These are phyloP conservation scores for Teratosphaeria destructans DNA, from an alignment of 2,329 filamentous ascomycete genomes.

Conservation along the genomic window DNA sequence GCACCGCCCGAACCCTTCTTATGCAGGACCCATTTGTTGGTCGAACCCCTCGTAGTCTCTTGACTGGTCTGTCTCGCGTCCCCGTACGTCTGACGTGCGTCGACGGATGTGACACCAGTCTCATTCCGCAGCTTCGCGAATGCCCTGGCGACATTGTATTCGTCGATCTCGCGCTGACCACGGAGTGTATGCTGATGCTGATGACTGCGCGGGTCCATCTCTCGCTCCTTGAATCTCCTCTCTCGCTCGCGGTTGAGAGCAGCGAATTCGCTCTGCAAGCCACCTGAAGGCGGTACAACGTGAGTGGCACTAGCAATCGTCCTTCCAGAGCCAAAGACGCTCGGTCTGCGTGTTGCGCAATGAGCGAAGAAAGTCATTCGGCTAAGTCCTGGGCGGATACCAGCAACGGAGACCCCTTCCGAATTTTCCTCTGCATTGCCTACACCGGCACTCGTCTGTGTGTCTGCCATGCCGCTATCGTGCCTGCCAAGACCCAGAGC, in stretches of 20 bases:
- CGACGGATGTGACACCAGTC: neutral
- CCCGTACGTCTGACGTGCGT: neutral
- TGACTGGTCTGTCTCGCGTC: neutral
- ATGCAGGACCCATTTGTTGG: neutral
- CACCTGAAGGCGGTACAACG: neutral
- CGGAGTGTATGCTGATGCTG: neutral
- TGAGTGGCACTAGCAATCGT: neutral
- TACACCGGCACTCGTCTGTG: neutral
- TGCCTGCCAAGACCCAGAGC: neutral
- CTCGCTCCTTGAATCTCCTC: neutral
- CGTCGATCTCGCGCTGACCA: neutral
- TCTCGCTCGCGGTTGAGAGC: neutral
- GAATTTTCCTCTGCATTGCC: neutral
- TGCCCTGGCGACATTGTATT: neutral
- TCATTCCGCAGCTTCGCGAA: neutral
- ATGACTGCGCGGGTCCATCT: neutral
- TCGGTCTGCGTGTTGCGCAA: neutral
- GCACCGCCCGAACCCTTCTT: neutral
- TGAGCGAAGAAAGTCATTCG: neutral
- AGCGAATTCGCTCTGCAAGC: neutral
- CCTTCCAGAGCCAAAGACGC: neutral
- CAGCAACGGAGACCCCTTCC: neutral
- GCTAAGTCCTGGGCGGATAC: neutral
- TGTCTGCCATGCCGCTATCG: neutral
- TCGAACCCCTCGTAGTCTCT: neutral